A percentile compares a stretch with the other conserved stretches of the same genome.
These are phyloP conservation scores for Effrenium voratum DNA, from an alignment of 73 alveolate species.

Conservation along the genomic window DNA sequence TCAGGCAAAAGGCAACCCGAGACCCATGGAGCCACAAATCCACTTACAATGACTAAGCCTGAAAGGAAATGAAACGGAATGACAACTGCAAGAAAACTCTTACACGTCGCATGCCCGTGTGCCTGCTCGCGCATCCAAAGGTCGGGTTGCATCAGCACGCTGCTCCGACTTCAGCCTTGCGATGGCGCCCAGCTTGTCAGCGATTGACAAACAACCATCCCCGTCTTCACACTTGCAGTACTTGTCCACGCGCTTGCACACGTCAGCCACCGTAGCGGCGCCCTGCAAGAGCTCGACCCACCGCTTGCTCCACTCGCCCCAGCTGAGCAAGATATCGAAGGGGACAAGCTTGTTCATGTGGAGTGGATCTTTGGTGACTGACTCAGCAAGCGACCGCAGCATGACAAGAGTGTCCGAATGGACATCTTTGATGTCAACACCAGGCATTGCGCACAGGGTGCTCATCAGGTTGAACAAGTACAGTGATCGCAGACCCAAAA, in stretches of 20 bases:
- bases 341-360: background rate
- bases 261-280: background rate
- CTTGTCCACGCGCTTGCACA: background rate
- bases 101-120: too few species aligned
- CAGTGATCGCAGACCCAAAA: background rate
- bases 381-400: background rate
- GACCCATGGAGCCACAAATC: too few species aligned
- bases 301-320: background rate
- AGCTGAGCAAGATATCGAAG: constrained; percentile 4
- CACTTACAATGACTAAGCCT: too few species aligned
- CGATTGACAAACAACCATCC: background rate
- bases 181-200: background rate
- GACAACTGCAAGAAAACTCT: too few species aligned
- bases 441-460: background rate
- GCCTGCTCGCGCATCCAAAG: too few species aligned
- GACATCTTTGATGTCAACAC: background rate
- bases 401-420: background rate
- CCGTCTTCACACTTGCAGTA: background rate
- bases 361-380: background rate
- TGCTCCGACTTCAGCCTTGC: background rate
- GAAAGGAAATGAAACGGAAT: too few species aligned
- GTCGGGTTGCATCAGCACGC: background rate
- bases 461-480: background rate
- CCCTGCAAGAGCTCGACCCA: background rate
- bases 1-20: too few species aligned